phyloP scores from a whole-genome alignment of 2,329 filamentous ascomycete species.

The Neophaeococcomyces aloes region DNA sequence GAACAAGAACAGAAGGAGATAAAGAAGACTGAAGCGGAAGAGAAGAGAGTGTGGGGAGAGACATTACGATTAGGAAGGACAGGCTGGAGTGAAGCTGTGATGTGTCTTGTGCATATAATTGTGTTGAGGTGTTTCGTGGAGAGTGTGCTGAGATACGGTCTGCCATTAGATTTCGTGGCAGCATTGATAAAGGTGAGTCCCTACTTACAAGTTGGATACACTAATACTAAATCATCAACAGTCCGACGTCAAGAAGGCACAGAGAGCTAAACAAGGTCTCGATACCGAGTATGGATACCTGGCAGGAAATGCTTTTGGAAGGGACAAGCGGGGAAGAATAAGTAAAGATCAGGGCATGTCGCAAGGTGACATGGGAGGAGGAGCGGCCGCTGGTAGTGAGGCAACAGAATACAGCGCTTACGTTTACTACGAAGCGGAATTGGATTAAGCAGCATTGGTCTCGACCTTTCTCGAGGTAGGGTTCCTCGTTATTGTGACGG shows the following conservation, averaged over 20 bases:
- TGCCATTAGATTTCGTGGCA: conserved; percentile 81
- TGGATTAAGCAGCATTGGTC: conserved; percentile 36
- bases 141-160: conserved; percentile 88
- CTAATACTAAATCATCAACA: conserved; percentile 29
- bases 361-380: conserved; percentile 67
- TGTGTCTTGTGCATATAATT: conserved; percentile 90
- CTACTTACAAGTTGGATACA: neutral
- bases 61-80: conserved; percentile 75
- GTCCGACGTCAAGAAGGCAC: conserved; percentile 71
- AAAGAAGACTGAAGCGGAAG: conserved; percentile 68
- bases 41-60: conserved; percentile 86
- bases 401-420: conserved; percentile 85
- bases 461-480: no score
- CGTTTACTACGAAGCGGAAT: conserved; percentile 92
- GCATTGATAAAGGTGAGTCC: conserved; percentile 67
- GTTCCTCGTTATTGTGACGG: no score
- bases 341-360: conserved; percentile 77
- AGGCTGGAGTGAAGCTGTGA: conserved; percentile 92
- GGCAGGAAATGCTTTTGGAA: conserved; percentile 83
- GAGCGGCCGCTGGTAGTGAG: conserved; percentile 55
- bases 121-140: conserved; percentile 91
- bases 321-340: conserved; percentile 86
- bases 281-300: conserved; percentile 84
- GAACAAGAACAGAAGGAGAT: conserved; percentile 85
- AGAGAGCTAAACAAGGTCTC: conserved; percentile 67